These are phyloP conservation scores for Phytophthora agathidicida DNA, from an alignment of 352 stramenopile genomes.

Conservation along the genomic window DNA sequence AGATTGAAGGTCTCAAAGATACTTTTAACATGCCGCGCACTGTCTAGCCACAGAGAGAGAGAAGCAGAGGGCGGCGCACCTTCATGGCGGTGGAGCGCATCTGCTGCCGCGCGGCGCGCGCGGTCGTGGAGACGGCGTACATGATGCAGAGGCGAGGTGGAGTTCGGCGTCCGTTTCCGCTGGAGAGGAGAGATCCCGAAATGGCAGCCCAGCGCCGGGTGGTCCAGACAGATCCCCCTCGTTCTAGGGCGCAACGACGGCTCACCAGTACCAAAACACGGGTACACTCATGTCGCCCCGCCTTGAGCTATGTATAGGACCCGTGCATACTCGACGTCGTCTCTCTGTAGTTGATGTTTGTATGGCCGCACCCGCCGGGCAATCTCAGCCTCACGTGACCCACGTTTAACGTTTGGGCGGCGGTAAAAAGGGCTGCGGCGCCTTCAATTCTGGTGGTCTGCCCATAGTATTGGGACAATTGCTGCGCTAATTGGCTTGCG, in stretches of 20 bases:
- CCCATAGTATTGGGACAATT: background rate
- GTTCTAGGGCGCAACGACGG: background rate
- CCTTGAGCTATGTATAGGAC: background rate
- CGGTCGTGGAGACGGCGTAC: constrained; percentile 68
- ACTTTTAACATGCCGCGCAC: constrained; percentile 26
- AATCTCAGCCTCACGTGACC: constrained; percentile 39
- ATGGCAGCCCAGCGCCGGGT: constrained; percentile 39
- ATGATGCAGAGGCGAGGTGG: constrained; percentile 29
- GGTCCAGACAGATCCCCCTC: constrained; percentile 27
- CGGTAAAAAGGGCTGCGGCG: constrained; percentile 9
- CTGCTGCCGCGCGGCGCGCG: constrained; percentile 69
- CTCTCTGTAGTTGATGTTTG: constrained; percentile 9
- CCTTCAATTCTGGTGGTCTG: constrained; percentile 42
- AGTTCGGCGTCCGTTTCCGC: constrained; percentile 34
- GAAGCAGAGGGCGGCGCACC: constrained; percentile 31
- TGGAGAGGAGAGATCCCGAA: constrained; percentile 83
- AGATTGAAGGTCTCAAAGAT: constrained; percentile 10
- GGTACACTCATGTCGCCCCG: constrained; percentile 41
- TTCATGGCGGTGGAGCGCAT: constrained; percentile 70
- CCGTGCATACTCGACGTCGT: background rate
- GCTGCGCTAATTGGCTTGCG: constrained; percentile 7
- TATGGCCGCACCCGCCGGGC: constrained; percentile 1
- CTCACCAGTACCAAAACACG: constrained; percentile 30
- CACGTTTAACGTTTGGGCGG: constrained; percentile 10
- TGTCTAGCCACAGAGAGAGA: too few relatives aligned